Evolutionary conservation across 2,329 filamentous ascomycete species (phyloP), one percentile per base, ranked within the genome.

Genomic region (Colletotrichum liaoningense): DNA sequence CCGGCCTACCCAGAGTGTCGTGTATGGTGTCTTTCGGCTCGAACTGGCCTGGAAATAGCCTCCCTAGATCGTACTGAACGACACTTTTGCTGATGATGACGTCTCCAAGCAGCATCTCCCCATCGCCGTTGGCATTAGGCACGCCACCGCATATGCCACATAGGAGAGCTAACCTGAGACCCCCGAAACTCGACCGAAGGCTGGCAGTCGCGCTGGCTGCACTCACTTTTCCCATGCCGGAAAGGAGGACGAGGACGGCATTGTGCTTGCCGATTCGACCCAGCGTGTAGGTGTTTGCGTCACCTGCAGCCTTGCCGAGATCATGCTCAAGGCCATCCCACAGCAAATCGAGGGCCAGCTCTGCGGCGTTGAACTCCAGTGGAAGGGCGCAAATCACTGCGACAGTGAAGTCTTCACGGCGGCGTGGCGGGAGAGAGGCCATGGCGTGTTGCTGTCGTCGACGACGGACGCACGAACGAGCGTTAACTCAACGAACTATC

Each of bases 91-190:
- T 80, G 38, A 82, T 74, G 8, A 83, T 73, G 0, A 84, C 81
- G 56, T 84, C 81, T 1, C 83, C 82, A 0, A 84, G 72, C 0
- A 81, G 33, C 0, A 78, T 65, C 38, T 79, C 76, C 0, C 52
- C 2, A 0, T 46, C 1, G 11, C 11, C 38, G 0, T 28, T 4
- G 0, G 35, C 59, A 0, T 42, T 30, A 1, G 83, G 83, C 5
- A 82, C 77, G 11, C 81, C 84, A 0, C 84, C 85, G 57, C 84
- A 86, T 3, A 86, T 78, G 0, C 85, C 85, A 3, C 83, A 81
- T 0, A 86, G 57, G 0, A 87, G 33, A 0, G 74, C 81, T 0
- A 86, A 74, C 26, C 76, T 79, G 4, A 87, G 69, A 2, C 71
- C 69, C 0, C 71, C 63, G 52, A 81, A 86, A 57, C 82, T 86